phyloP scores from a whole-genome alignment of 495 filamentous ascomycete genomes.

The Neurospora tetraspora region DNA sequence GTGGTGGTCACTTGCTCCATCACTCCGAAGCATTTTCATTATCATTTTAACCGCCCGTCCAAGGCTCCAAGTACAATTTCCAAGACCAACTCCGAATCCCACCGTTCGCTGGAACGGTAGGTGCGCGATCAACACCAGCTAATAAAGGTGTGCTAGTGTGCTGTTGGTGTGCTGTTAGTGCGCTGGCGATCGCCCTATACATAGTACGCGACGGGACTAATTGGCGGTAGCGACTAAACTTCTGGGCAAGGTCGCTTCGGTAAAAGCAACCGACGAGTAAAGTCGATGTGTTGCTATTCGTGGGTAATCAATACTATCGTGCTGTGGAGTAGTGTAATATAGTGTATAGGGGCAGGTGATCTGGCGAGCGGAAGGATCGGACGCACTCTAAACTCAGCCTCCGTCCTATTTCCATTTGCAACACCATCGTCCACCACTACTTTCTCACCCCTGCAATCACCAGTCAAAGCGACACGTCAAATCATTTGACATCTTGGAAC shows the following conservation, averaged over 20 bases:
- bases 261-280: not conserved
- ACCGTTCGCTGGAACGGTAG: not conserved
- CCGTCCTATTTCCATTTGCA: not conserved
- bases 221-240: not conserved
- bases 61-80: not conserved
- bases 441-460: not conserved
- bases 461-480: not conserved
- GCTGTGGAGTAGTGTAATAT: not conserved
- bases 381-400: not conserved
- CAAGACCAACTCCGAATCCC: not conserved
- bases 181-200: not conserved
- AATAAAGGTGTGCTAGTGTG: not conserved
- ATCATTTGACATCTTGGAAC: not conserved
- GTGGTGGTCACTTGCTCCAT: not conserved
- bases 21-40: not conserved
- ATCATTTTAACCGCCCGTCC: not conserved
- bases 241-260: not conserved
- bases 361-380: not conserved
- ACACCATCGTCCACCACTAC: no score
- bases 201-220: not conserved
- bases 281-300: not conserved
- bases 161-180: not conserved
- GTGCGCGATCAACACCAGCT: not conserved
- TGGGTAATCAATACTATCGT: not conserved
- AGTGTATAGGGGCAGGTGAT: not conserved